A percentile compares a stretch with the other conserved stretches of the same genome.
Conservation (phyloP, 2,329 filamentous ascomycete species). For the Microdochium paspali region DNA sequence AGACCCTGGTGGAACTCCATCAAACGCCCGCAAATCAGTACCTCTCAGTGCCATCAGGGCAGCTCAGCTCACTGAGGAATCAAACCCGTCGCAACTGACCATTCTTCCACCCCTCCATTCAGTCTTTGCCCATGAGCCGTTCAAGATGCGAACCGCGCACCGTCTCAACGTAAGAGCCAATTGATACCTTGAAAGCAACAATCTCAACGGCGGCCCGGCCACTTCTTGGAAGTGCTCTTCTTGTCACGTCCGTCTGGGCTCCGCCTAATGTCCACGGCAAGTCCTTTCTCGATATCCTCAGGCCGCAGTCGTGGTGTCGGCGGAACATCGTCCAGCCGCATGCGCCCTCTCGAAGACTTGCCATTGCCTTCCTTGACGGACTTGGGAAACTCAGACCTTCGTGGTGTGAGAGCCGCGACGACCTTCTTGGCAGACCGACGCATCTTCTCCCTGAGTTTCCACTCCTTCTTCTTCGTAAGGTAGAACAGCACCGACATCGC, state of each 20-base stretch:
- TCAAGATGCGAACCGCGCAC: too few relatives aligned
- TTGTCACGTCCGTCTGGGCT: slow-evolving; percentile 14
- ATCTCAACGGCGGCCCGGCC: not conserved
- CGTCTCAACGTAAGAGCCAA: too few relatives aligned
- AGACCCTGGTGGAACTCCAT: not conserved
- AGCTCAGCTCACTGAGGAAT: too few relatives aligned
- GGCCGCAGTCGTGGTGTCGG: slow-evolving; percentile 45
- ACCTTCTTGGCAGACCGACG: slow-evolving; percentile 57
- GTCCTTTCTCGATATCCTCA: slow-evolving; percentile 52
- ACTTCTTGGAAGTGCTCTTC: slow-evolving; percentile 16
- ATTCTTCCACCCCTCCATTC: too few relatives aligned
- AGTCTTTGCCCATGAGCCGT: too few relatives aligned
- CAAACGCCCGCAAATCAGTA: not conserved
- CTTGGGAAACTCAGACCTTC: slow-evolving; percentile 49
- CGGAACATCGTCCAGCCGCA: slow-evolving; percentile 45
- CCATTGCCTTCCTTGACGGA: slow-evolving; percentile 37
- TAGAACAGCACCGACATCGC: slow-evolving; percentile 62
- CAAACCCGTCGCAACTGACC: too few relatives aligned
- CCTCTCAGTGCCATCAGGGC: too few relatives aligned
- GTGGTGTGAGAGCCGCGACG: slow-evolving; percentile 51
- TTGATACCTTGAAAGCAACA: too few relatives aligned
- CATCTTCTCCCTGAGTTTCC: slow-evolving; percentile 66
- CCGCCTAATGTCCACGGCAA: slow-evolving; percentile 16
- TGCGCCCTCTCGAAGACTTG: slow-evolving; percentile 26
- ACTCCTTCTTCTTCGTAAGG: slow-evolving; percentile 75